Base-by-base conservation (phyloP, 371 early-diverging fungal species). In the Mucor plumbeus region DNA sequence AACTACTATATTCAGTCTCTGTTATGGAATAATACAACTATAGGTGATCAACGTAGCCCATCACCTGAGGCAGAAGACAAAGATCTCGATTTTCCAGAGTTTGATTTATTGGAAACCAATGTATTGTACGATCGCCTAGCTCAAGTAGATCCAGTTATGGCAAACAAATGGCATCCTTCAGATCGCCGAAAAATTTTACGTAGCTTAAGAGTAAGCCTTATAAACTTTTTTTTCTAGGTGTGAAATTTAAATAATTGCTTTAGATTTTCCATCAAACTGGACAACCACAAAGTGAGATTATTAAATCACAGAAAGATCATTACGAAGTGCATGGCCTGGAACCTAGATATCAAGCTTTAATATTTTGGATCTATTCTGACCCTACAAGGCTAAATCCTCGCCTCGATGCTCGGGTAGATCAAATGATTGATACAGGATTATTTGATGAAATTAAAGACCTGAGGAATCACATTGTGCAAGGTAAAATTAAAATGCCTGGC, bases 1-100 rank as follows among this genome's bases (percentile, higher is more conserved):
- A 90, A 97, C 71, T 98, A 98, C 72, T 98, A 98, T 73, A 85
- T 98, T 26, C 97, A 98, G 69, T 89, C 93, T 0, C 69, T 94
- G 3, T 77, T 98, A 21, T 98, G 93, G 90, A 79, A 87, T 33
- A 87, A 91, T 53, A 84, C 88, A 0, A 74, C 92, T n/a, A 74
- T 90, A n/a, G 75, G 58, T 7, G 48, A 31, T 17, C 59, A 70
- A 0, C 55, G 60, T 44, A 36, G 43, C 33, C 3, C 40, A 8
- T 63, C 64, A 39, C 63, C 70, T 13, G 61, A 59, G 15, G 60
- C 62, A 5, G 67, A 76, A 2, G 59, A 43, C 13, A 54, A 36
- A 13, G 57, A 67, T 21, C 36, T n/a, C 3, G 13, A 67, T 4
- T 66, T 72, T 39, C 65, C 74, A 10, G 79, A 80, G 44, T 58